Evolutionary conservation across 192 early-diverging fungal species (phyloP).

Genomic region (Coemansia erecta): DNA sequence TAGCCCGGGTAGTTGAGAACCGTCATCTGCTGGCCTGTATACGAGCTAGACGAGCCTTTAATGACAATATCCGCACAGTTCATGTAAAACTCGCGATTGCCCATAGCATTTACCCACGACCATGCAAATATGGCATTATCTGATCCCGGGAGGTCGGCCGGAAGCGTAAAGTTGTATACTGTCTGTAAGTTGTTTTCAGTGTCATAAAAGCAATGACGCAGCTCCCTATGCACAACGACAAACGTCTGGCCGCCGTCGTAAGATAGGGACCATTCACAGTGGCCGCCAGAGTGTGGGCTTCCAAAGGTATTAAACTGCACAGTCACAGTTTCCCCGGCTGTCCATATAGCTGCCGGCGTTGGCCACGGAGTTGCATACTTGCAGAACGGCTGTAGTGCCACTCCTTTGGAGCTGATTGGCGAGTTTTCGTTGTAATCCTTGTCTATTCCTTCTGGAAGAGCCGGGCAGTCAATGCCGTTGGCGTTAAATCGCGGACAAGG

Average conservation of each 20-base stretch:
- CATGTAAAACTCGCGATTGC: conserved; percentile 63
- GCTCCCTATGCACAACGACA: conserved; percentile 45
- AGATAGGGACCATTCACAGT: conserved; percentile 52
- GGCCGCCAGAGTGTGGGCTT: conserved; percentile 37
- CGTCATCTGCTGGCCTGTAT: conserved; percentile 37
- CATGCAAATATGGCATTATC: conserved; percentile 56
- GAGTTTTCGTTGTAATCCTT: conserved; percentile 23
- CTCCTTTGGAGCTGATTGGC: conserved; percentile 14
- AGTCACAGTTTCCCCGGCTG: conserved; percentile 13
- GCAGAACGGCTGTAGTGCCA: conserved; percentile 27
- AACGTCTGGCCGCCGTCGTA: conserved; percentile 39
- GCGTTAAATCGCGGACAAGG: conserved; percentile 31
- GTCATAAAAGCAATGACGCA: conserved; percentile 3
- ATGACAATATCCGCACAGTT: conserved; percentile 58
- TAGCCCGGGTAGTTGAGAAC: conserved; percentile 35
- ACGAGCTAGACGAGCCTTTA: conserved; percentile 17
- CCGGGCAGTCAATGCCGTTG: conserved; percentile 16
- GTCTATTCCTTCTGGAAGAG: conserved; percentile 13
- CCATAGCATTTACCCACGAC: conserved; percentile 62
- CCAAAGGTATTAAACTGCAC: conserved; percentile 6
- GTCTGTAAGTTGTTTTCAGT: neutral
- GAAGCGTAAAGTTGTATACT: conserved; percentile 40
- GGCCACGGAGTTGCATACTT: conserved; percentile 20
- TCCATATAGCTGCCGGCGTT: conserved; percentile 10
- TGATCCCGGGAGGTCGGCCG: conserved; percentile 36